phyloP scores from a whole-genome alignment of 345 rosid species.

The Anacardium occidentale region DNA sequence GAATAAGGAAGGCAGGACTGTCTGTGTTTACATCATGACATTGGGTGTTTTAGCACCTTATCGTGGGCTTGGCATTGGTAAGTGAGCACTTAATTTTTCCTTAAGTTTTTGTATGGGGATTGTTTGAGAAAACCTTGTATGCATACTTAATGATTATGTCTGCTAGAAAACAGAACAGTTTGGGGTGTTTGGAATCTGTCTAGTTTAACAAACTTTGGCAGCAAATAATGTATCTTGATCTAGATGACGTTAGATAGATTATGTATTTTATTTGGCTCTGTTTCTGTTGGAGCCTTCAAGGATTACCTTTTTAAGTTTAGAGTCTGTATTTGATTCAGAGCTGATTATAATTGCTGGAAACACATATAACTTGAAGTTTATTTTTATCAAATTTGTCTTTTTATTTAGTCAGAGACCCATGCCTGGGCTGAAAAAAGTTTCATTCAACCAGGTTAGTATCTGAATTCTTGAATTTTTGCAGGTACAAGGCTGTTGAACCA shows the following conservation, averaged over 20 bases:
- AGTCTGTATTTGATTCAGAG: not conserved
- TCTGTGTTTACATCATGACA: constrained; percentile 91
- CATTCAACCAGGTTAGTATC: not conserved
- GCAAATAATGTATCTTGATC: not conserved
- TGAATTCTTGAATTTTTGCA: constrained; percentile 34
- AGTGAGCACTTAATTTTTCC: constrained; percentile 29
- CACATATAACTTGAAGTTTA: not conserved
- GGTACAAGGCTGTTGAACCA: constrained; percentile 88
- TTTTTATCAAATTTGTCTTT: not conserved
- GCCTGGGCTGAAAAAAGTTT: constrained; percentile 1
- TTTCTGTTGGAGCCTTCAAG: not conserved
- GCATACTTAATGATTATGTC: not conserved
- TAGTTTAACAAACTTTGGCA: not conserved
- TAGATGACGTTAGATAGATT: not conserved
- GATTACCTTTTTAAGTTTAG: not conserved
- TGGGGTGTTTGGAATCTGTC: not conserved
- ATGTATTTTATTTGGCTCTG: not conserved
- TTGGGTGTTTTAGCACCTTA: constrained; percentile 96
- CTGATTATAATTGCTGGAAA: not conserved
- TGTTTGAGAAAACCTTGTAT: constrained; percentile 1
- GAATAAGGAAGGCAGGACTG: constrained; percentile 76
- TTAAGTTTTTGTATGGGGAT: not conserved
- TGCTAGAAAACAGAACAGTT: not conserved
- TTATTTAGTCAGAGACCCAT: not conserved
- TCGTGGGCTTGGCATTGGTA: constrained; percentile 92